These are phyloP conservation scores for Apiospora arundinis DNA, from an alignment of 2,329 filamentous ascomycete genomes.

Conservation along the genomic window DNA sequence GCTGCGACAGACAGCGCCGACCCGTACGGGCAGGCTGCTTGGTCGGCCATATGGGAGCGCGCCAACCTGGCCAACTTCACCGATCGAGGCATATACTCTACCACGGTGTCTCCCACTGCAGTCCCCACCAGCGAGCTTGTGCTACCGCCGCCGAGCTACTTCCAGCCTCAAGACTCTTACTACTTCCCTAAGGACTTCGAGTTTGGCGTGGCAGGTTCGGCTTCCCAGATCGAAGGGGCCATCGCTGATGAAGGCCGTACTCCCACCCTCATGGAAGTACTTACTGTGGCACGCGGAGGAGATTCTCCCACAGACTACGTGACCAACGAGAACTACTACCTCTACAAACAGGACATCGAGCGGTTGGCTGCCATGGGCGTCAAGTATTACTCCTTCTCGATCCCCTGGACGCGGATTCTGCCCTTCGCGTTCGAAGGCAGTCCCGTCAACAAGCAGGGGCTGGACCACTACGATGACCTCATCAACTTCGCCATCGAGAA, in stretches of 20 bases:
- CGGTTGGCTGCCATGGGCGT: constrained; percentile 58
- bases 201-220: constrained; percentile 56
- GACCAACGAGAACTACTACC: constrained; percentile 59
- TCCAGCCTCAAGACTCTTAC: constrained; percentile 54
- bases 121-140: constrained; percentile 61
- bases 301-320: constrained; percentile 36
- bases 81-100: constrained; percentile 35
- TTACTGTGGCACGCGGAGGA: constrained; percentile 32
- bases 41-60: constrained; percentile 44
- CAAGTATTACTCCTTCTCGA: constrained; percentile 58
- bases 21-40: constrained; percentile 47
- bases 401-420: constrained; percentile 58
- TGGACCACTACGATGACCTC: constrained; percentile 61
- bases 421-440: constrained; percentile 57
- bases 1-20: constrained; percentile 41
- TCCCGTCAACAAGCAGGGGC: constrained; percentile 56
- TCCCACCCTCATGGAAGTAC: constrained; percentile 51
- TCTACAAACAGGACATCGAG: constrained; percentile 63
- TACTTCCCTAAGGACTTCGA: constrained; percentile 55
- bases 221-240: constrained; percentile 54
- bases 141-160: constrained; percentile 59
- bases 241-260: constrained; percentile 50
- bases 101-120: constrained; percentile 61
- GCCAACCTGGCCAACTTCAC: constrained; percentile 45
- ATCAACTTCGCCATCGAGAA: constrained; percentile 56